Evolutionary conservation across 129 eudicot species (phyloP).

Genomic region (Escallonia herrerae): DNA sequence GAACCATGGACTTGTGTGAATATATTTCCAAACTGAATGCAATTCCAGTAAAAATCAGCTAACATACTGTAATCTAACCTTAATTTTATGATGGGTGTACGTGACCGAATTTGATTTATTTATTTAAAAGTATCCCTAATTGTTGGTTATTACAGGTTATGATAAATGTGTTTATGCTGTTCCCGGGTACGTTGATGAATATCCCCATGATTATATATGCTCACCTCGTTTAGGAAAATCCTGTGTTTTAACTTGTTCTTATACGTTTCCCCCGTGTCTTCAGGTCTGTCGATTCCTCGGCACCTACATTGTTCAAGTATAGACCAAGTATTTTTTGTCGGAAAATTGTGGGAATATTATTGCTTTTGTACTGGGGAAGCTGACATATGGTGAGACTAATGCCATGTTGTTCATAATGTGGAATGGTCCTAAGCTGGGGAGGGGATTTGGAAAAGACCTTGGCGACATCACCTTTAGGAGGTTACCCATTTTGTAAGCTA

Average conservation of each 20-base stretch:
- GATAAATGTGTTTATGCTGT: slow-evolving; percentile 40
- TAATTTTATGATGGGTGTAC: no score
- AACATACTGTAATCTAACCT: no score
- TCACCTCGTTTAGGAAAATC: neutral
- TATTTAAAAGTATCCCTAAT: neutral
- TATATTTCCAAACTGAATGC: no score
- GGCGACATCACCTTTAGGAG: neutral
- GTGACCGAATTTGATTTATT: no score
- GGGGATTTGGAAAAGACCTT: neutral
- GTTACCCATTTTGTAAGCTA: neutral
- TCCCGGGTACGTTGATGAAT: slow-evolving; percentile 39
- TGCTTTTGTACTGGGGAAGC: slow-evolving; percentile 52
- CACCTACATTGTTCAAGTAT: slow-evolving; percentile 7
- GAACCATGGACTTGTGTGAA: no score
- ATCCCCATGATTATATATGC: neutral
- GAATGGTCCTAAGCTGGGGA: neutral
- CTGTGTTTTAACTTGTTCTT: neutral
- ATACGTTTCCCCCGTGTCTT: neutral
- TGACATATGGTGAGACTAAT: neutral
- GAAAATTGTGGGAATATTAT: slow-evolving; percentile 33
- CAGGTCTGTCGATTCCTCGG: slow-evolving; percentile 39
- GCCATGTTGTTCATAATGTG: neutral
- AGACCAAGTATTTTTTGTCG: slow-evolving; percentile 22
- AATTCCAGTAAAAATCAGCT: no score
- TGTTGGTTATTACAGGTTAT: slow-evolving; percentile 33